Percentiles rank a stretch among this genome's conserved stretches.
Evolutionary conservation across 306 rosid genomes (phyloP).

Genomic region (Chamaecrista fasciculata): DNA sequence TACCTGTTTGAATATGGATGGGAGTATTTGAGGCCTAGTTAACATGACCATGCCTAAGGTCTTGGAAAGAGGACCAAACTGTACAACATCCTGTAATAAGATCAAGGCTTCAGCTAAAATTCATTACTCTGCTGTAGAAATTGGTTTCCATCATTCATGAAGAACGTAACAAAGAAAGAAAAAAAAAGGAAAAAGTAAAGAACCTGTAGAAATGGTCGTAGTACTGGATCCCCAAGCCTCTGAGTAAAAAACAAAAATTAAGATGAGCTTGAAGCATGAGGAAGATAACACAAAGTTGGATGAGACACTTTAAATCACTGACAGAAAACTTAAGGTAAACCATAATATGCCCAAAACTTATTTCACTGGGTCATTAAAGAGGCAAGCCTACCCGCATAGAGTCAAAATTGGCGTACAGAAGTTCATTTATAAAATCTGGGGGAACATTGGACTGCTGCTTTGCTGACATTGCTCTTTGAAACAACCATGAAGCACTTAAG

Average conservation of each 20-base stretch:
- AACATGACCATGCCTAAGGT: conserved; percentile 89
- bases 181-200: neutral
- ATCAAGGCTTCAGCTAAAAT: conserved; percentile 5
- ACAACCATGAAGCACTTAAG: conserved; percentile 93
- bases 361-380: neutral
- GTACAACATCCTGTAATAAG: conserved; percentile 82
- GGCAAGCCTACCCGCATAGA: conserved; percentile 68
- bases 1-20: conserved; percentile 93
- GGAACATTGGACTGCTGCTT: conserved; percentile 64
- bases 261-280: neutral
- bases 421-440: conserved; percentile 81
- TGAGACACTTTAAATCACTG: too few relatives aligned
- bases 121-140: conserved; percentile 4
- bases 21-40: conserved; percentile 79
- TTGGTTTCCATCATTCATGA: conserved; percentile 1
- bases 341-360: too few relatives aligned
- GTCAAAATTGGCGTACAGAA: conserved; percentile 70
- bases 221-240: conserved; percentile 95
- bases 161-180: conserved; percentile 1
- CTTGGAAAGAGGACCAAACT: conserved; percentile 87
- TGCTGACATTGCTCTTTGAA: conserved; percentile 99
- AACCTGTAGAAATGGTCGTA: conserved; percentile 93
- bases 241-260: conserved; percentile 39
- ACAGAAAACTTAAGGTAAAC: too few relatives aligned
- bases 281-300: neutral